Conservation (phyloP, 345 rosid genomes). For the Acer campestre region DNA sequence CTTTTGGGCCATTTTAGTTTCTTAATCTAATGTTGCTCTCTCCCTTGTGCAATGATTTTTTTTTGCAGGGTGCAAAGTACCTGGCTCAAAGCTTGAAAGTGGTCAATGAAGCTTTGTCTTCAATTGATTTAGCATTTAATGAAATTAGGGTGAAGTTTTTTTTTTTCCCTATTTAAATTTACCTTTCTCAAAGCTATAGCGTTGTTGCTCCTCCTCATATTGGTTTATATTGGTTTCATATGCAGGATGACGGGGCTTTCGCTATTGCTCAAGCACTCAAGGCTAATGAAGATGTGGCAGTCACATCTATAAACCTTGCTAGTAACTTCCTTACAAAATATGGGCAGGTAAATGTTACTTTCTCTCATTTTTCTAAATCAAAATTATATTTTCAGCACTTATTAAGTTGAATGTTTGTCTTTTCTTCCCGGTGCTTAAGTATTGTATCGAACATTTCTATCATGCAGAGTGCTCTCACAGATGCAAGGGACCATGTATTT, state of each 20-base stretch:
- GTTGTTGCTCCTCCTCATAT: slow-evolving; percentile 14
- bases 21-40: neutral
- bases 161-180: neutral
- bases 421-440: neutral
- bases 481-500: slow-evolving; percentile 89
- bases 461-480: slow-evolving; percentile 81
- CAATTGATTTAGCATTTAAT: slow-evolving; percentile 87
- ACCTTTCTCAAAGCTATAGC: slow-evolving; percentile 1
- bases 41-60: neutral
- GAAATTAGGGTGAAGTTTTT: slow-evolving; percentile 69
- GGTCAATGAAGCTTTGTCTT: slow-evolving; percentile 89
- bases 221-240: slow-evolving; percentile 13
- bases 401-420: neutral
- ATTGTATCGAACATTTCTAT: neutral
- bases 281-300: slow-evolving; percentile 85
- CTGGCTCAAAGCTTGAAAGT: slow-evolving; percentile 95
- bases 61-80: slow-evolving; percentile 75
- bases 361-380: neutral
- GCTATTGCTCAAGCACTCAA: slow-evolving; percentile 95
- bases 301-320: slow-evolving; percentile 76
- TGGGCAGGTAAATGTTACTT: slow-evolving; percentile 66
- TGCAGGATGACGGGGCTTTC: slow-evolving; percentile 94
- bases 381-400: neutral
- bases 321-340: slow-evolving; percentile 91
- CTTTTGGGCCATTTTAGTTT: neutral